phyloP scores from a whole-genome alignment of 169 alveolate genomes.

The Plasmodium gaboni region DNA sequence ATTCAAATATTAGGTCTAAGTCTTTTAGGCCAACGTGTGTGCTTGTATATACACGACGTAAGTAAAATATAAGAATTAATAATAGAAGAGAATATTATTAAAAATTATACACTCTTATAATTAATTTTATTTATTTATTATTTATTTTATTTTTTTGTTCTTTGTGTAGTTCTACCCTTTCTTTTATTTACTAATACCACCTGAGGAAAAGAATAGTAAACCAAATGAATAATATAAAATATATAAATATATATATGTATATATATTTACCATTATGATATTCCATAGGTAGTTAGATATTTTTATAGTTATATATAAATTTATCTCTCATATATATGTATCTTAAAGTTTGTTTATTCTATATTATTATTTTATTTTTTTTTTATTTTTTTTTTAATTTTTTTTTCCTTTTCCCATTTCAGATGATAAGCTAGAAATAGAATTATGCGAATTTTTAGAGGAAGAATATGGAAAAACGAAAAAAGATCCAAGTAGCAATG shows the following conservation, averaged over 20 bases:
- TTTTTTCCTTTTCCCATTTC: neutral
- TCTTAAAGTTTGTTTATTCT: too few species aligned
- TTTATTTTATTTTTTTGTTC: too few species aligned
- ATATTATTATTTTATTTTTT: neutral
- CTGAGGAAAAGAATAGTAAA: constrained; percentile 63
- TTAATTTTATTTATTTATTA: neutral
- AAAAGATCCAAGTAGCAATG: constrained; percentile 22
- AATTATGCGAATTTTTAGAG: constrained; percentile 60
- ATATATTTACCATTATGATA: neutral
- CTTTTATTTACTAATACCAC: constrained; percentile 62
- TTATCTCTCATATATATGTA: neutral
- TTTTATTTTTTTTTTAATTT: too few species aligned
- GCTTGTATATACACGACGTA: constrained; percentile 66
- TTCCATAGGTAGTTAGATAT: too few species aligned
- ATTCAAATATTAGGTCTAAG: constrained; percentile 70
- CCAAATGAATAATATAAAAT: constrained; percentile 13
- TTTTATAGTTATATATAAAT: too few species aligned
- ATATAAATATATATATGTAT: neutral
- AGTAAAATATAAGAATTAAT: constrained; percentile 8
- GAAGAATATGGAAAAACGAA: constrained; percentile 42
- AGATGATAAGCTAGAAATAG: constrained; percentile 33
- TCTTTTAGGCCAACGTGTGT: constrained; percentile 54
- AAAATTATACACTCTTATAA: neutral
- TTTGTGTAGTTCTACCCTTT: constrained; percentile 51
- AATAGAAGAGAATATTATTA: neutral